These are phyloP conservation scores for Lipomyces kockii DNA, from an alignment of 805 yeast genomes.

Conservation along the genomic window DNA sequence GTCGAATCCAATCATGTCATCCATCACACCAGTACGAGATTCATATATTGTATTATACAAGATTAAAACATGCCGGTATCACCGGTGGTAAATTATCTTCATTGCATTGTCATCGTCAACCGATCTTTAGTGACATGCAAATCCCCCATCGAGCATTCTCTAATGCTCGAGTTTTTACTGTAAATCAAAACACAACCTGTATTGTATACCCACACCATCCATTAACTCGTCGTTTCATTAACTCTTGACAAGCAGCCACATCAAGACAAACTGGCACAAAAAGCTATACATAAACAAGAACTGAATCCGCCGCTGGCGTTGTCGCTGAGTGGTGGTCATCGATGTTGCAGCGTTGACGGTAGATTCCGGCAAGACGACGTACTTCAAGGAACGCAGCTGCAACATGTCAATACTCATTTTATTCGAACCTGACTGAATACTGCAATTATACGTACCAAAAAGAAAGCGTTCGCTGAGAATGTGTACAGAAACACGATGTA, in stretches of 20 bases:
- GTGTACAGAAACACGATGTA: conserved; percentile 58
- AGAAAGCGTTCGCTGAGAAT: conserved; percentile 59
- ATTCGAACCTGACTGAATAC: conserved; percentile 40
- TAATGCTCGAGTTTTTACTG: neutral
- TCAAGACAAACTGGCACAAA: conserved; percentile 72
- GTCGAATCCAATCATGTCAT: neutral
- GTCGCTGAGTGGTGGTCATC: conserved; percentile 62
- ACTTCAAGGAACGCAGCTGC: conserved; percentile 59
- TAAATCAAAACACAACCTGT: neutral
- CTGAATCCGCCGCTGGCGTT: conserved; percentile 81
- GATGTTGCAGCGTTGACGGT: conserved; percentile 45
- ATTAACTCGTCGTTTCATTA: neutral
- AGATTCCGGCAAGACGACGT: conserved; percentile 67
- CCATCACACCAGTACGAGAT: neutral
- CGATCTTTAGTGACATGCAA: neutral
- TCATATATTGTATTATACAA: neutral
- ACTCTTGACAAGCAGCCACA: conserved; percentile 64
- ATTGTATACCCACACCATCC: neutral
- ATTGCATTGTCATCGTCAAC: neutral
- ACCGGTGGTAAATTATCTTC: neutral
- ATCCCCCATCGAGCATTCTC: neutral
- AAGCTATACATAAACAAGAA: conserved; percentile 85
- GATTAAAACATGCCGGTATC: neutral
- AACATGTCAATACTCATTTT: conserved; percentile 41
- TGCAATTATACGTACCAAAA: conserved; percentile 39